These are phyloP conservation scores for Thielaviopsis punctulata DNA, from an alignment of 2,329 filamentous ascomycete species.

Conservation along the genomic window DNA sequence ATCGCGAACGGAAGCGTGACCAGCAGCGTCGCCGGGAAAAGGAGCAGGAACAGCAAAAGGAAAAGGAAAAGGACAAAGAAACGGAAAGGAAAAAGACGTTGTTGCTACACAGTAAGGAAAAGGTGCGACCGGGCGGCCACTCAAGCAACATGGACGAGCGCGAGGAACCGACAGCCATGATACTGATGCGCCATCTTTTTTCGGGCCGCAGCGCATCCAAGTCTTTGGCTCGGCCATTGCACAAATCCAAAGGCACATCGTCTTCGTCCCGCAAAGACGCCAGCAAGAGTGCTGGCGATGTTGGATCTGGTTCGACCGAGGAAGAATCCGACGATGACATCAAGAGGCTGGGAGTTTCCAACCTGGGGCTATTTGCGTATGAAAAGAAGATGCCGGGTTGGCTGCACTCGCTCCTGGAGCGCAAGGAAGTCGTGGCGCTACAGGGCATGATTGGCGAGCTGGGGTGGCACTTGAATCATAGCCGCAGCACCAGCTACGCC, in stretches of 20 bases:
- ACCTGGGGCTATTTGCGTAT: conserved; percentile 55
- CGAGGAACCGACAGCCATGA: conserved; percentile 1
- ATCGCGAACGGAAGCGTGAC: conserved; percentile 2
- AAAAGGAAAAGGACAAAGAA: not conserved
- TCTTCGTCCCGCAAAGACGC: not conserved
- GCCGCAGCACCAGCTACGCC: conserved; percentile 42
- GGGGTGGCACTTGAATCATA: not conserved
- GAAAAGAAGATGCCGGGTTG: conserved; percentile 59
- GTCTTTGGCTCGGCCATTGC: not conserved
- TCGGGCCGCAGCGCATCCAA: not conserved
- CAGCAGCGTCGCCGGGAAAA: not conserved
- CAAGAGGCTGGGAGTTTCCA: conserved; percentile 24
- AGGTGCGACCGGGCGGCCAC: not conserved
- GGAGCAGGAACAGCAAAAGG: not conserved
- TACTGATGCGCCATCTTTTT: not conserved
- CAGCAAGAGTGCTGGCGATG: not conserved
- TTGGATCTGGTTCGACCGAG: too few relatives aligned
- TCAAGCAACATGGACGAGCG: not conserved
- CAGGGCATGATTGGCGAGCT: not conserved
- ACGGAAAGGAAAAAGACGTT: not conserved
- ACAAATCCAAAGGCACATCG: not conserved
- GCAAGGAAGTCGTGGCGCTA: conserved; percentile 24
- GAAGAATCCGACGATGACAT: not conserved
- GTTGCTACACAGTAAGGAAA: not conserved
- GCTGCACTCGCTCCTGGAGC: conserved; percentile 45